These are phyloP conservation scores for Ophiostoma sp. DNA, from an alignment of 2,329 filamentous ascomycete genomes.

Conservation along the genomic window DNA sequence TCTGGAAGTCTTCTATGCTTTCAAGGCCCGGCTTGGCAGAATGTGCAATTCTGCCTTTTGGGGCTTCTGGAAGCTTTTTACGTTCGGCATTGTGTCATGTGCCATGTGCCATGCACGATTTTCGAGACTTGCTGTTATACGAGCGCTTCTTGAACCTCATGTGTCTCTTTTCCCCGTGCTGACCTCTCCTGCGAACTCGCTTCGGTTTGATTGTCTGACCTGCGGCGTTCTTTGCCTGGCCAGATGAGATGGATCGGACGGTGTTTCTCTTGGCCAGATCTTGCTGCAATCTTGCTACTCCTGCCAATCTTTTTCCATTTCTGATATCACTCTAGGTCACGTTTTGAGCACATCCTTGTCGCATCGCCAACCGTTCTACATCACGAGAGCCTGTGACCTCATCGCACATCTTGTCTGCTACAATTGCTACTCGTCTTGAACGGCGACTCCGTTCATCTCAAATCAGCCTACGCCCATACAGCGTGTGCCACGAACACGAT, in stretches of 20 bases:
- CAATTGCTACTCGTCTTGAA: neutral
- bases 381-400: neutral
- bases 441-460: neutral
- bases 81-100: slow-evolving; percentile 20
- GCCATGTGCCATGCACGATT: too few species aligned
- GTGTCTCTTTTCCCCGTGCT: neutral
- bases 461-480: neutral
- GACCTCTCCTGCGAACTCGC: neutral
- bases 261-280: slow-evolving; percentile 11
- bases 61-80: slow-evolving; percentile 29
- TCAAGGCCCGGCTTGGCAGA: neutral
- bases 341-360: neutral
- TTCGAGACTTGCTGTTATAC: neutral
- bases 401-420: neutral
- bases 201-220: slow-evolving; percentile 37
- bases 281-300: neutral
- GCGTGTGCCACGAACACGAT: neutral
- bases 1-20: slow-evolving; percentile 17
- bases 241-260: slow-evolving; percentile 11
- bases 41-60: slow-evolving; percentile 1
- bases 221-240: slow-evolving; percentile 31
- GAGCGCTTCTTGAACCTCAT: neutral
- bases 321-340: neutral
- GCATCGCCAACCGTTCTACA: neutral
- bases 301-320: neutral